Evolutionary conservation across 2,329 filamentous ascomycete species (phyloP).

Genomic region (Aspergillus japonicus): DNA sequence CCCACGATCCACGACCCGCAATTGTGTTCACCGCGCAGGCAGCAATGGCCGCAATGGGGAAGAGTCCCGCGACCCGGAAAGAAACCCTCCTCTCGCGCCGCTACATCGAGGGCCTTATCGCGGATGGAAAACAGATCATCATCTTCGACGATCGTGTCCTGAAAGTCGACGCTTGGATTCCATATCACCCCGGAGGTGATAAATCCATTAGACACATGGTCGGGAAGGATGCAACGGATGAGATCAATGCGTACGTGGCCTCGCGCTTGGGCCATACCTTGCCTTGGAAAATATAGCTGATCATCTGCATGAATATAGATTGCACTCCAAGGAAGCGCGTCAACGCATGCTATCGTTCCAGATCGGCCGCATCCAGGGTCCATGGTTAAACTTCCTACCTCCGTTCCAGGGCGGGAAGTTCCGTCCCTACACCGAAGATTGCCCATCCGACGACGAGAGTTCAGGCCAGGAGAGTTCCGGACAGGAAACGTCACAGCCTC

Average conservation of each 20-base stretch:
- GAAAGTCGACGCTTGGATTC: constrained; percentile 84
- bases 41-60: constrained; percentile 10
- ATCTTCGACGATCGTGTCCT: constrained; percentile 79
- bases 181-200: constrained; percentile 87
- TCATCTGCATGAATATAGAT: constrained; percentile 48
- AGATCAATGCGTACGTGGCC: constrained; percentile 75
- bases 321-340: constrained; percentile 78
- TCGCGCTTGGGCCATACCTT: constrained; percentile 8
- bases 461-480: constrained; percentile 50
- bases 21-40: not conserved
- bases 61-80: constrained; percentile 37
- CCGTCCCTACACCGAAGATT: constrained; percentile 52
- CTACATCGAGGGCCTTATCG: constrained; percentile 78
- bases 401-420: constrained; percentile 89
- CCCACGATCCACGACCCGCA: not conserved
- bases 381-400: constrained; percentile 84
- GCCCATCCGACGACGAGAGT: constrained; percentile 30
- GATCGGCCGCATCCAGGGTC: constrained; percentile 76
- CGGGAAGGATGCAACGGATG: constrained; percentile 88
- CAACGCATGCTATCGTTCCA: constrained; percentile 76
- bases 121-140: constrained; percentile 74
- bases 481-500: constrained; percentile 54
- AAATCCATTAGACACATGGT: constrained; percentile 93
- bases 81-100: constrained; percentile 56
- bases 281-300: constrained; percentile 4